A percentile compares a stretch with the other conserved stretches of the same genome.
phyloP scores from a whole-genome alignment of 371 early-diverging fungal genomes.

The Capillidium rhysosporum region DNA sequence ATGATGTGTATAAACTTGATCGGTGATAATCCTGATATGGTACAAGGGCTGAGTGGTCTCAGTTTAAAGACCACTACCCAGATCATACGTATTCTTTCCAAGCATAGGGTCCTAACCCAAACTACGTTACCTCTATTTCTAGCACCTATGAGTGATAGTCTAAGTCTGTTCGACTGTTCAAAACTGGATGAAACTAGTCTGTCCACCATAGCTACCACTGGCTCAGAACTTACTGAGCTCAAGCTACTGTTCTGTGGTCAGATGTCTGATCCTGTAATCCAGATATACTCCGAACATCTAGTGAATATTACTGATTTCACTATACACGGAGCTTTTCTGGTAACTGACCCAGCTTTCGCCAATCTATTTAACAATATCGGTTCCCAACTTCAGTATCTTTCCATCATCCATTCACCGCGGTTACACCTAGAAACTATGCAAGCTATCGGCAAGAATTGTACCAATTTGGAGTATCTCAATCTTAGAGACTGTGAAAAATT shows the following conservation, averaged over 20 bases:
- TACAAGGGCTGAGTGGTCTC: constrained; percentile 66
- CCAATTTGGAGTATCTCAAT: constrained; percentile 27
- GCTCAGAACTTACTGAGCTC: constrained; percentile 30
- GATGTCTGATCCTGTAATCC: constrained; percentile 31
- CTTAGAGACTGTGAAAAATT: constrained; percentile 29
- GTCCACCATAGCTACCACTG: constrained; percentile 34
- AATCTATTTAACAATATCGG: constrained; percentile 29
- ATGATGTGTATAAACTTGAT: constrained; percentile 48
- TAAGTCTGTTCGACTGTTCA: constrained; percentile 4
- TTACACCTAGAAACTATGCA: constrained; percentile 26
- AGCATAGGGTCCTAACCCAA: constrained; percentile 43
- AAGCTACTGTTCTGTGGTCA: constrained; percentile 58
- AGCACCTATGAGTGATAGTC: constrained; percentile 17
- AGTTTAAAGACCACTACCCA: constrained; percentile 37
- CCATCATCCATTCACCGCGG: constrained; percentile 33
- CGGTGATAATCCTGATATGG: constrained; percentile 47
- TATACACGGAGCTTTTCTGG: constrained; percentile 52
- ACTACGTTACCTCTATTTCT: constrained; percentile 48
- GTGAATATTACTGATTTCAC: constrained; percentile 25
- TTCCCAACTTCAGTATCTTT: constrained; percentile 26
- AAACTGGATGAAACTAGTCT: constrained; percentile 33
- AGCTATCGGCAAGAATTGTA: constrained; percentile 28
- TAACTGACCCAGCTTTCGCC: constrained; percentile 34
- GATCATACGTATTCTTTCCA: constrained; percentile 58
- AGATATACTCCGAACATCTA: constrained; percentile 22